Conservation (phyloP, 2,329 filamentous ascomycete genomes). For the Trichoderma oligosporum region DNA sequence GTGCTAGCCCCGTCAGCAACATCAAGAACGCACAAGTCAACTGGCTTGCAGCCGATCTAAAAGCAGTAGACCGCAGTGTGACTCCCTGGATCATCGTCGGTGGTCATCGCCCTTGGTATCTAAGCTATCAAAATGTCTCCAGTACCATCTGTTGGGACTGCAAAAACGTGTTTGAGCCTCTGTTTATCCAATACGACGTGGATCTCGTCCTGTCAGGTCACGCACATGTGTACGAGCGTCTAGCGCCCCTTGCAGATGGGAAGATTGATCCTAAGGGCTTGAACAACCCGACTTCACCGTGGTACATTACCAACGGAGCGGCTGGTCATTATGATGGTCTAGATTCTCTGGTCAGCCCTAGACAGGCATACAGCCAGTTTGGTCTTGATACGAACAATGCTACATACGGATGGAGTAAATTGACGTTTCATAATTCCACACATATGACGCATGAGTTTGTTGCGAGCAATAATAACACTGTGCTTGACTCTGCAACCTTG, state of each 20-base stretch:
- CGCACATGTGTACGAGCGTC: constrained; percentile 10
- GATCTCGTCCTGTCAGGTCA: constrained; percentile 6
- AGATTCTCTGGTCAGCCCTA: not conserved
- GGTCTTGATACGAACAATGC: constrained; percentile 1
- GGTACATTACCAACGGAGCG: constrained; percentile 15
- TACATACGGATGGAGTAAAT: constrained; percentile 7
- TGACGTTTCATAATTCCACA: constrained; percentile 8
- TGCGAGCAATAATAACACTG: constrained; percentile 5
- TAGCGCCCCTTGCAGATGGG: not conserved
- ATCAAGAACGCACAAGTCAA: constrained; percentile 8
- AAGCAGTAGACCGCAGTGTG: not conserved
- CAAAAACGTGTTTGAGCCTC: constrained; percentile 11
- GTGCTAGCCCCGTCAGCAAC: not conserved
- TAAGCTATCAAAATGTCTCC: not conserved
- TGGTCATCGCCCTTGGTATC: constrained; percentile 11
- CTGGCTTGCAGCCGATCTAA: constrained; percentile 6
- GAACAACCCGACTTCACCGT: constrained; percentile 5
- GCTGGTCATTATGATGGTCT: constrained; percentile 13
- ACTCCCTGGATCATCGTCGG: constrained; percentile 14
- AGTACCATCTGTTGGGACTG: constrained; percentile 16
- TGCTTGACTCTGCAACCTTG: constrained; percentile 6
- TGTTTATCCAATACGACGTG: not conserved
- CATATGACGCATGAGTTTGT: constrained; percentile 15
- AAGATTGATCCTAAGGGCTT: constrained; percentile 5
- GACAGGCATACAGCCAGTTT: constrained; percentile 7